phyloP scores from a whole-genome alignment of 441 rosid species.

The Pelargonium cotyledonis region DNA sequence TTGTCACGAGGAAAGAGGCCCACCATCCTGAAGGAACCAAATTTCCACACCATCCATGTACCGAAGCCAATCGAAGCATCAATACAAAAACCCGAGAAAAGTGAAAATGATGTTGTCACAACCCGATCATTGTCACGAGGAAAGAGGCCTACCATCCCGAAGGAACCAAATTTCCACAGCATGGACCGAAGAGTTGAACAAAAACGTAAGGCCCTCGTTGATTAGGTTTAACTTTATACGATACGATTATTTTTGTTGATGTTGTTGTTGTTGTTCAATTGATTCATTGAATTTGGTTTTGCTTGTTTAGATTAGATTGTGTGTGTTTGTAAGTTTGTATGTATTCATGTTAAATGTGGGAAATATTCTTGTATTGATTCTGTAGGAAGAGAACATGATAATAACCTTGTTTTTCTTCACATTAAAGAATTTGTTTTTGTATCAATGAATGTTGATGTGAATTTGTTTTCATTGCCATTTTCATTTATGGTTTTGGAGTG shows the following conservation, averaged over 20 bases:
- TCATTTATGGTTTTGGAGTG: no score
- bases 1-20: constrained; percentile 28
- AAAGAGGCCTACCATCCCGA: constrained; percentile 39
- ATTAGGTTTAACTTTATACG: no score
- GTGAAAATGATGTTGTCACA: constrained; percentile 19
- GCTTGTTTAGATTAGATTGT: constrained; percentile 10
- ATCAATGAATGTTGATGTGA: no score
- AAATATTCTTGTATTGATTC: background rate
- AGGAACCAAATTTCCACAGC: constrained; percentile 46
- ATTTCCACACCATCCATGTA: constrained; percentile 37
- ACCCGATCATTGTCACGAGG: constrained; percentile 22
- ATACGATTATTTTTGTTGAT: no score
- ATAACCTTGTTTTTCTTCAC: no score
- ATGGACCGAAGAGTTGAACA: constrained; percentile 29
- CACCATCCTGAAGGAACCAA: constrained; percentile 45
- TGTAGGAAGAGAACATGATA: no score
- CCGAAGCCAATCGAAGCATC: constrained; percentile 37
- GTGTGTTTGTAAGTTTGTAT: background rate
- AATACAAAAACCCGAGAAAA: constrained; percentile 19
- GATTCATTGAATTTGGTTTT: constrained; percentile 31
- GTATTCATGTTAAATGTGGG: background rate
- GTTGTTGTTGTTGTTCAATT: constrained; percentile 30
- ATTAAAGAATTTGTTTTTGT: no score
- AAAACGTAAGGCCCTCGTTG: no score
- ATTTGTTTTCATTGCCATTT: no score